A percentile compares a stretch with the other conserved stretches of the same genome.
phyloP scores from a whole-genome alignment of 2,329 filamentous ascomycete species.

The Monosporascus sp. region DNA sequence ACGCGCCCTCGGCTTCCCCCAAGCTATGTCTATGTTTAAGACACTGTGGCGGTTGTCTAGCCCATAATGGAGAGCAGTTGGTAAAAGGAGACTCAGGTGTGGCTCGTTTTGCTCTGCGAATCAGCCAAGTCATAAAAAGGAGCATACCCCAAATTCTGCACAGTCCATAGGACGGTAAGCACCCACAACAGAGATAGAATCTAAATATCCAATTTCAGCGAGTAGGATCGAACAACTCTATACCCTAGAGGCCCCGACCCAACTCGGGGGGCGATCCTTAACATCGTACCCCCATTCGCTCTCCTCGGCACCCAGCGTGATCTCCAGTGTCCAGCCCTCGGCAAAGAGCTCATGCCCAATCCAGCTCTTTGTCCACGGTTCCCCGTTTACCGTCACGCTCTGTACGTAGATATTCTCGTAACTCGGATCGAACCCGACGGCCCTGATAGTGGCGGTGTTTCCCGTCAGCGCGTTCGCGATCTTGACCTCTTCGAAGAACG shows the following conservation, averaged over 20 bases:
- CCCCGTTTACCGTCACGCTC: slow-evolving; percentile 49
- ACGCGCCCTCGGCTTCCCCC: too few relatives aligned
- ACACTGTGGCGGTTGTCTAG: too few relatives aligned
- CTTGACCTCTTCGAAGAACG: slow-evolving; percentile 53
- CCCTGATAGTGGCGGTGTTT: slow-evolving; percentile 50
- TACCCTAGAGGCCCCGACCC: neutral
- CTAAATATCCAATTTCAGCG: neutral
- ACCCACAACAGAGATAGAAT: too few relatives aligned
- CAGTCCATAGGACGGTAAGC: too few relatives aligned
- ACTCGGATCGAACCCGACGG: slow-evolving; percentile 49
- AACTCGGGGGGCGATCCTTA: slow-evolving; percentile 27
- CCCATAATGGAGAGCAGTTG: too few relatives aligned
- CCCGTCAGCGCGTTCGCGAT: slow-evolving; percentile 47
- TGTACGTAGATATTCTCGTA: slow-evolving; percentile 55
- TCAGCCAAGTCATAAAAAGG: too few relatives aligned
- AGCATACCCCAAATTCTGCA: too few relatives aligned
- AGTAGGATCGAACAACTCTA: neutral
- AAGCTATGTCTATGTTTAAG: too few relatives aligned
- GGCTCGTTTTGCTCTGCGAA: too few relatives aligned
- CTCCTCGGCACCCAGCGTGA: slow-evolving; percentile 55
- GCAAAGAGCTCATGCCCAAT: slow-evolving; percentile 55
- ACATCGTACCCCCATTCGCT: slow-evolving; percentile 63
- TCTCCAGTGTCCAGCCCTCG: slow-evolving; percentile 51
- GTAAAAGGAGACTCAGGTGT: too few relatives aligned
- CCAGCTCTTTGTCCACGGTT: slow-evolving; percentile 53